phyloP scores from a whole-genome alignment of 257 asterid genomes.

The Jacaranda copaia region DNA sequence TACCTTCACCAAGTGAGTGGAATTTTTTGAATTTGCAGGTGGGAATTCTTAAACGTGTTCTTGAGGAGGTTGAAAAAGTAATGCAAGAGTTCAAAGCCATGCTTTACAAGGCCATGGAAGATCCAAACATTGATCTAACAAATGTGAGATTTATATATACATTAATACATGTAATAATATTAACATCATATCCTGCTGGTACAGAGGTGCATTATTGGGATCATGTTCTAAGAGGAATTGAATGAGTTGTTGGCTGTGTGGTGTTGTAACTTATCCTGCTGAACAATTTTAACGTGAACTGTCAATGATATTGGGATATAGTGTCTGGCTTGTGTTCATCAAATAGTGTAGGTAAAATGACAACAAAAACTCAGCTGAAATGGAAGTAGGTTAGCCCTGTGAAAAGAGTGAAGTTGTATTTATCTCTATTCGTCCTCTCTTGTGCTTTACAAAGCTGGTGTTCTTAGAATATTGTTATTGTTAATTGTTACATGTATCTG shows the following conservation, averaged over 20 bases:
- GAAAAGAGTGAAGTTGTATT: background rate
- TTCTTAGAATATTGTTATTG: background rate
- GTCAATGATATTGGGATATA: background rate
- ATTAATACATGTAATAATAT: slow-evolving; percentile 9
- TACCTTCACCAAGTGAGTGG: slow-evolving; percentile 21
- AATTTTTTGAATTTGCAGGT: slow-evolving; percentile 62
- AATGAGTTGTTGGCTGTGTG: slow-evolving; percentile 27
- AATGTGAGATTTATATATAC: slow-evolving; percentile 59
- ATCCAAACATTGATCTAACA: slow-evolving; percentile 86
- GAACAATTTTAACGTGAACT: slow-evolving; percentile 18
- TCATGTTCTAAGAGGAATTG: slow-evolving; percentile 25
- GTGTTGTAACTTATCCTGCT: slow-evolving; percentile 10
- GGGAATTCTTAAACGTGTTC: slow-evolving; percentile 88
- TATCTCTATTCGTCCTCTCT: background rate
- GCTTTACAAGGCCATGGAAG: slow-evolving; percentile 97
- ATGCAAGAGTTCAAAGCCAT: slow-evolving; percentile 95
- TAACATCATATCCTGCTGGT: slow-evolving; percentile 16
- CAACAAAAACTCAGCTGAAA: slow-evolving; percentile 6
- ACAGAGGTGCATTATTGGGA: slow-evolving; percentile 24
- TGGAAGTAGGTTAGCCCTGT: slow-evolving; percentile 3
- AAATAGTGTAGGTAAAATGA: slow-evolving; percentile 12
- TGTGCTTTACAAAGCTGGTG: slow-evolving; percentile 19
- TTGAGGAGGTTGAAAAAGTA: slow-evolving; percentile 95
- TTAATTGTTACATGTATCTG: slow-evolving; percentile 1
- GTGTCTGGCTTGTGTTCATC: slow-evolving; percentile 1